A percentile compares a stretch with the other conserved stretches of the same genome.
Evolutionary conservation across 345 rosid species (phyloP).

Genomic region (thale cress (Arabidopsis thaliana)): DNA sequence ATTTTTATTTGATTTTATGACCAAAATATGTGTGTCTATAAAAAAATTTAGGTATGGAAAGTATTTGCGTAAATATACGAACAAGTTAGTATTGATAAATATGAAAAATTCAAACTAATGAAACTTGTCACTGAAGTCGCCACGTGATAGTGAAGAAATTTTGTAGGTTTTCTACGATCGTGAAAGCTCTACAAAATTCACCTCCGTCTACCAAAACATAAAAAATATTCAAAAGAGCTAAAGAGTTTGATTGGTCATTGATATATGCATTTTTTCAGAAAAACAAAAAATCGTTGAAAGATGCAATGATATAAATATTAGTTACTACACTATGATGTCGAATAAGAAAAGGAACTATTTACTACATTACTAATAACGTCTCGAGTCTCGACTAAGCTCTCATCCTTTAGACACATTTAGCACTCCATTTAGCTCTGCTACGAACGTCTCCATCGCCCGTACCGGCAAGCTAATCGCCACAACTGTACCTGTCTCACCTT

Average conservation of each 20-base stretch:
- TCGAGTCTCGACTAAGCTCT: neutral
- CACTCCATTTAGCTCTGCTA: constrained; percentile 15
- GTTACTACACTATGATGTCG: too few relatives aligned
- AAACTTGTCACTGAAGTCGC: too few relatives aligned
- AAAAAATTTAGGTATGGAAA: too few relatives aligned
- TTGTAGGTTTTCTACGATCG: neutral
- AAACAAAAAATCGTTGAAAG: too few relatives aligned
- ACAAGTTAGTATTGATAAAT: too few relatives aligned
- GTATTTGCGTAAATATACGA: too few relatives aligned
- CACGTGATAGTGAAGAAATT: too few relatives aligned
- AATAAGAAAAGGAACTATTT: neutral
- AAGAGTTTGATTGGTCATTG: neutral
- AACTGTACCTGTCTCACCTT: constrained; percentile 49
- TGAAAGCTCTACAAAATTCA: neutral
- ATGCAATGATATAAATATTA: too few relatives aligned
- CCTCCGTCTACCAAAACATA: neutral
- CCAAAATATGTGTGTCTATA: too few relatives aligned
- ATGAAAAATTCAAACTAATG: too few relatives aligned
- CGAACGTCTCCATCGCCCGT: constrained; percentile 47
- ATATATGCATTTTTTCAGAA: neutral
- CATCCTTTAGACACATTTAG: neutral
- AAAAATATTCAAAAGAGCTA: neutral
- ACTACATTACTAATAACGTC: neutral
- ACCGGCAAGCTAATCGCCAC: constrained; percentile 40
- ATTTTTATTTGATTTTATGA: too few relatives aligned